phyloP scores from a whole-genome alignment of 2,329 filamentous ascomycete species.

The Apiospora saccharicola region DNA sequence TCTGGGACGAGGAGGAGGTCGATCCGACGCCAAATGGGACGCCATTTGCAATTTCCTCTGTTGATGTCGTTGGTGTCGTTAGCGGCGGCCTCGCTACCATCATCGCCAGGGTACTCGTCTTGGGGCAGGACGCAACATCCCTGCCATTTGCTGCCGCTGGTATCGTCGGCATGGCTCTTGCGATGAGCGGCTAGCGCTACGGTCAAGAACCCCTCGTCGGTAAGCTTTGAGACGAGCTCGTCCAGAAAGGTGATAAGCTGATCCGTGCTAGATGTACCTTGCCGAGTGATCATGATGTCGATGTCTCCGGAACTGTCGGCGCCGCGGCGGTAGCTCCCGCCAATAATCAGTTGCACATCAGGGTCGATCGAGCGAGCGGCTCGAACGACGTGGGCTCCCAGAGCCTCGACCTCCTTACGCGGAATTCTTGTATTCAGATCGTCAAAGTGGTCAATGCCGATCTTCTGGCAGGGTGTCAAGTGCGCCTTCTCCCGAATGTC shows the following conservation, averaged over 20 bases:
- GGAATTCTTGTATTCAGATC: conserved; percentile 84
- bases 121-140: conserved; percentile 78
- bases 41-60: conserved; percentile 34
- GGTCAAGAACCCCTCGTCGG: conserved; percentile 70
- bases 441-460: conserved; percentile 81
- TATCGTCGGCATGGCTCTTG: conserved; percentile 46
- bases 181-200: conserved; percentile 68
- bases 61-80: neutral
- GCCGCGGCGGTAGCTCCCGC: conserved; percentile 87
- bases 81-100: neutral
- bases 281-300: conserved; percentile 82
- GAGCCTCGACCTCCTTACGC: conserved; percentile 74
- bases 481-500: conserved; percentile 70
- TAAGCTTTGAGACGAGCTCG: conserved; percentile 68
- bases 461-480: conserved; percentile 72
- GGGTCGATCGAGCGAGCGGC: conserved; percentile 68
- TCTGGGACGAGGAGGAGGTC: conserved; percentile 86
- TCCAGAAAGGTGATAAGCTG: conserved; percentile 70
- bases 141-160: conserved; percentile 81
- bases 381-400: conserved; percentile 69
- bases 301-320: conserved; percentile 79
- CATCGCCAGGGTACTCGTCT: conserved; percentile 37
- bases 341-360: conserved; percentile 73
- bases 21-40: conserved; percentile 76
- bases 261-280: conserved; percentile 57